Evolutionary conservation across 176 grass and related monocot genomes (phyloP).

Genomic region (Aechmea fasciata): DNA sequence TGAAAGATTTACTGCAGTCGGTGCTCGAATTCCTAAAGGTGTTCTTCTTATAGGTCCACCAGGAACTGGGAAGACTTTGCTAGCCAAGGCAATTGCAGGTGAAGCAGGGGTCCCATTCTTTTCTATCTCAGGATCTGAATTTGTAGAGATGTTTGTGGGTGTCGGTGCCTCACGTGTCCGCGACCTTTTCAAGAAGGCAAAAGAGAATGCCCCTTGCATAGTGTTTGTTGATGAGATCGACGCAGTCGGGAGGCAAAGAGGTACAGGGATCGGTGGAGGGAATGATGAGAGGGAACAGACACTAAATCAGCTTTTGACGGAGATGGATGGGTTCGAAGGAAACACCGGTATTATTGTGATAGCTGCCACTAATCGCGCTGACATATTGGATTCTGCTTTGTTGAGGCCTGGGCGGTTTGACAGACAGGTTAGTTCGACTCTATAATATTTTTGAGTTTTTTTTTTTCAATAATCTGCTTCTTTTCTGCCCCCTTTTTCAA

Average conservation of each 20-base stretch:
- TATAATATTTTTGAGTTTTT: background rate
- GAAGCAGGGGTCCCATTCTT: constrained; percentile 98
- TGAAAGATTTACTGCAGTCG: constrained; percentile 94
- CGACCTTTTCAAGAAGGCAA: constrained; percentile 98
- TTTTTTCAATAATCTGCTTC: too few relatives aligned
- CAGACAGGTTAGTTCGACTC: constrained; percentile 68
- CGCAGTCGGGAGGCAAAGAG: constrained; percentile 84
- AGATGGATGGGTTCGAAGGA: constrained; percentile 96
- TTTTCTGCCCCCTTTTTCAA: too few relatives aligned
- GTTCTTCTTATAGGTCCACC: constrained; percentile 96
- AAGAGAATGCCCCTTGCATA: constrained; percentile 97
- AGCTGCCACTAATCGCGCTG: constrained; percentile 92
- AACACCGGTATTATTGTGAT: constrained; percentile 95
- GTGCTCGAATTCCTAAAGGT: constrained; percentile 94
- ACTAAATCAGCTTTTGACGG: constrained; percentile 74
- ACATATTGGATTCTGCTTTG: constrained; percentile 95
- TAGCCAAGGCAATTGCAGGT: constrained; percentile 95
- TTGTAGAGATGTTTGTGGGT: constrained; percentile 99
- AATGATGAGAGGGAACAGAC: constrained; percentile 96
- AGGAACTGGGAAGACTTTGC: constrained; percentile 91
- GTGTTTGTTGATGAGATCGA: constrained; percentile 98
- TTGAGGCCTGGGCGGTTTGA: constrained; percentile 95
- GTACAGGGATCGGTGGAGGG: constrained; percentile 83
- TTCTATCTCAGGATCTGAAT: constrained; percentile 93
- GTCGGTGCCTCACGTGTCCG: constrained; percentile 91